Base-by-base conservation (phyloP, 2,329 filamentous ascomycete genomes). In the Talaromyces islandicus region DNA sequence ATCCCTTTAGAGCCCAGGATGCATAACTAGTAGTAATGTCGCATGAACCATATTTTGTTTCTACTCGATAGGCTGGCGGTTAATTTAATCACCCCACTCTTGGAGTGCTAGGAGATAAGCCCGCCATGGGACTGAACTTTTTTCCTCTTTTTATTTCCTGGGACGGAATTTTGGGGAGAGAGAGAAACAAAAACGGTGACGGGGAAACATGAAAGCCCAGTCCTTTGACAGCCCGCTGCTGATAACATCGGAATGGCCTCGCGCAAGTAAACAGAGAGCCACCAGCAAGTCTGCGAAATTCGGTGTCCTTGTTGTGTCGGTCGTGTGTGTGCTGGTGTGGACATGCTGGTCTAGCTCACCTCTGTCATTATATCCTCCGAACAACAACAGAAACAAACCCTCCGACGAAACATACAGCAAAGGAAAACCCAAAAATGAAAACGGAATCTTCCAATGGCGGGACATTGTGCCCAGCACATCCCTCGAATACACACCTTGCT, bases 381-480 rank as follows among this genome's bases (percentile, higher is more conserved):
- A 11, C 43, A 43, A 43, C 38, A 46, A 46, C 9, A 46, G 11
- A 10, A 46, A 12, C 43, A 46, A 24, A 19, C 24, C 24, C 3
- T 4, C 43, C 21, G 11, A 7, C 43, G 19, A 19, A 3, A 9
- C 41, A 43, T 43, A 43, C 41, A 21, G 10, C 41, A 11, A 24
- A 11, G 19, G 24, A 46, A 7, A 24, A 9, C 7, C 19, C 7
- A 24, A 46, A 24, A 17, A 46, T 46, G 48, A 10, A 43, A 27
- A 17, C 35, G 6, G 29, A 17, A 21, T 12, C n/a, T 56, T 56
- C n/a, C 54, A 41, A 56, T 56, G 54, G 54, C 11, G 17, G 7
- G 54, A 56, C 43, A 56, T 56, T 24, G 43, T 46, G 12, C 54
- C 54, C 9, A 56, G 38, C 27, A n/a, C 24, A 14, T 56, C 54